Base-by-base conservation (phyloP, 805 yeast genomes). In the Candida ficus region DNA sequence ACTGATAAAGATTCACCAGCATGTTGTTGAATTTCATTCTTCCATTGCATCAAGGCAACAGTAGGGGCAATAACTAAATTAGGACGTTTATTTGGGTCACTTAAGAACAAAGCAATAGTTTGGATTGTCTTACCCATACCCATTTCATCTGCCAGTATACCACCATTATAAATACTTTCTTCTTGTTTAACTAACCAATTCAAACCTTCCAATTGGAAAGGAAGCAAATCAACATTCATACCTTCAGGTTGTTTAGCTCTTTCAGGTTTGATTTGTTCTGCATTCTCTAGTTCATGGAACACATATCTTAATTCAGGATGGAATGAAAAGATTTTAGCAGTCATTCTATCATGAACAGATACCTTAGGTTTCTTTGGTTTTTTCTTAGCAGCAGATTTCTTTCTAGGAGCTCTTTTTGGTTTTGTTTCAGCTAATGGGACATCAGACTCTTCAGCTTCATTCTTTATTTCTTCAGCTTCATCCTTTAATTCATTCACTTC, bases 81-180 rank as follows among this genome's bases (percentile, higher is more conserved):
- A 9, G 97, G 97, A 10, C 76, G 66, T 49, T 78, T 80, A 0
- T 66, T 54, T 37, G 71, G 57, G 59, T 88, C 95, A 35, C 71
- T 61, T 78, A 90, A 77, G 56, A 93, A 76, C 33, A 93, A 63
- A 0, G 95, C 93, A 46, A 93, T 91, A 29, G 96, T 91, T 63
- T 93, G 99, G 37, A 93, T 90, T 1, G 99, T 93, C 55, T 93
- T 93, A 47, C 99, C 99, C 98, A 93, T 91, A 28, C 99, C 99
- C 99, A 93, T 93, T 63, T 93, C 99, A 67, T 93, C 99, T 5
- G 99, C 98, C 35, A 93, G 67, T 9, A 93, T 82, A 13, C 98
- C 99, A 20, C 99, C 99, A 13, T 75, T 70, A 61, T 83, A 91
- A 32, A 70, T 73, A 19, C 85, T 71, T 18, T 78, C 79, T 56